These are phyloP conservation scores for Raddia distichophylla DNA, from an alignment of 176 grass and related monocot genomes.

Conservation along the genomic window DNA sequence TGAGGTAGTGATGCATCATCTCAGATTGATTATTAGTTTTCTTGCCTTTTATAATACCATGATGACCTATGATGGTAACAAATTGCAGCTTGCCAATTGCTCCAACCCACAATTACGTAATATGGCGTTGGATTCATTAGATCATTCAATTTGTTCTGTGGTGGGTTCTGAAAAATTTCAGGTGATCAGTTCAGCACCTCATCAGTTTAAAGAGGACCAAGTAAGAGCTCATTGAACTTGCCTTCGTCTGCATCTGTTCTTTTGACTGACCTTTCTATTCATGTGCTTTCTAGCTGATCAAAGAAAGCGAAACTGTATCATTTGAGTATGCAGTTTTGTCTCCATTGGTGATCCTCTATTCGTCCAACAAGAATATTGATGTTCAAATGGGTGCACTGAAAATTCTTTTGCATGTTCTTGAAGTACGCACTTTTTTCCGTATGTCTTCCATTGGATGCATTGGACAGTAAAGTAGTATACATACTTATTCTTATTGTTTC, in stretches of 20 bases:
- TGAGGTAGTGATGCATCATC: conserved; percentile 65
- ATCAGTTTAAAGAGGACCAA: conserved; percentile 51
- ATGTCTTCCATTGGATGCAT: conserved; percentile 34
- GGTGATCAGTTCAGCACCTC: conserved; percentile 54
- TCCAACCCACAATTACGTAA: conserved; percentile 77
- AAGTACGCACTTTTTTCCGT: conserved; percentile 62
- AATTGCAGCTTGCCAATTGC: conserved; percentile 81
- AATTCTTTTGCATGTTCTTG: conserved; percentile 98
- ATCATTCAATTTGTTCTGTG: conserved; percentile 95
- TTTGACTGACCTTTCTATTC: conserved; percentile 45
- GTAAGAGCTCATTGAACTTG: conserved; percentile 37
- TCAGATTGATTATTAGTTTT: conserved; percentile 30
- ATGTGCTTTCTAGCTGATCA: conserved; percentile 56
- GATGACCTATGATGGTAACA: conserved; percentile 35
- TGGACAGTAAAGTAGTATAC: conserved; percentile 28
- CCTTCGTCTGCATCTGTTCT: conserved; percentile 22
- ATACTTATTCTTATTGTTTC: conserved; percentile 46
- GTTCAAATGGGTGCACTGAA: conserved; percentile 83
- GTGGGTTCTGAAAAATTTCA: conserved; percentile 89
- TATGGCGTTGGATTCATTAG: conserved; percentile 90
- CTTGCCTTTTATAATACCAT: conserved; percentile 28
- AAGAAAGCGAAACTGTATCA: conserved; percentile 70
- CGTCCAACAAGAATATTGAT: conserved; percentile 81
- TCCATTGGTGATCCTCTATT: conserved; percentile 83
- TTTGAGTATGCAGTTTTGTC: conserved; percentile 94